Conservation (phyloP, 345 rosid species). For the Euphorbia lathyris region DNA sequence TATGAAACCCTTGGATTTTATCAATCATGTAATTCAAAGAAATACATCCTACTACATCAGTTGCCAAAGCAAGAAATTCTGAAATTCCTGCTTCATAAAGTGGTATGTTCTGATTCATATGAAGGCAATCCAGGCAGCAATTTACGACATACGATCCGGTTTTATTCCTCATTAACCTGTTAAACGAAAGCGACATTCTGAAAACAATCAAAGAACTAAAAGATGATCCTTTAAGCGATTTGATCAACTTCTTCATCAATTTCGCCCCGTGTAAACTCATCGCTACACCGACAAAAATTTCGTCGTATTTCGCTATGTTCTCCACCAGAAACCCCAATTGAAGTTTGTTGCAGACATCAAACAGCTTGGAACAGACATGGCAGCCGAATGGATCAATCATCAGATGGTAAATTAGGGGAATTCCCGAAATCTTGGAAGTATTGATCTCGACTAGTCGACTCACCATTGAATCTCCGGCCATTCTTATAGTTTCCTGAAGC, state of each 20-base stretch:
- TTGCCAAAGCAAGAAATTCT: constrained; percentile 21
- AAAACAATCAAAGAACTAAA: not conserved
- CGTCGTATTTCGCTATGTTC: not conserved
- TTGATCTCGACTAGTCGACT: not conserved
- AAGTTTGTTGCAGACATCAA: constrained; percentile 16
- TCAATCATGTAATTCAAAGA: constrained; percentile 20
- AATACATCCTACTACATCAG: constrained; percentile 15
- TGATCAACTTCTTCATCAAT: constrained; percentile 20
- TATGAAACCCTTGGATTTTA: constrained; percentile 14
- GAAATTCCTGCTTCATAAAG: constrained; percentile 15
- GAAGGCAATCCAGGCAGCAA: constrained; percentile 11
- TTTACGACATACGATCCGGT: constrained; percentile 9
- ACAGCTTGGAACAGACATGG: constrained; percentile 16
- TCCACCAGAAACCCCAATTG: not conserved
- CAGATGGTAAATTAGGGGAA: constrained; percentile 5
- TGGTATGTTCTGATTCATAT: not conserved
- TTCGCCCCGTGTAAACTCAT: constrained; percentile 14
- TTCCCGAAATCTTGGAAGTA: not conserved
- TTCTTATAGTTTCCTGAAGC: constrained; percentile 6
- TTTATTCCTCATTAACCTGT: constrained; percentile 6
- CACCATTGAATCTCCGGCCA: not conserved
- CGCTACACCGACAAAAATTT: not conserved
- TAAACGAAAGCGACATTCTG: constrained; percentile 2
- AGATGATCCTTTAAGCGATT: not conserved
- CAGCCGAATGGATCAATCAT: constrained; percentile 18